These are phyloP conservation scores for Yarrowia hollandica DNA, from an alignment of 805 yeast species.

Conservation along the genomic window DNA sequence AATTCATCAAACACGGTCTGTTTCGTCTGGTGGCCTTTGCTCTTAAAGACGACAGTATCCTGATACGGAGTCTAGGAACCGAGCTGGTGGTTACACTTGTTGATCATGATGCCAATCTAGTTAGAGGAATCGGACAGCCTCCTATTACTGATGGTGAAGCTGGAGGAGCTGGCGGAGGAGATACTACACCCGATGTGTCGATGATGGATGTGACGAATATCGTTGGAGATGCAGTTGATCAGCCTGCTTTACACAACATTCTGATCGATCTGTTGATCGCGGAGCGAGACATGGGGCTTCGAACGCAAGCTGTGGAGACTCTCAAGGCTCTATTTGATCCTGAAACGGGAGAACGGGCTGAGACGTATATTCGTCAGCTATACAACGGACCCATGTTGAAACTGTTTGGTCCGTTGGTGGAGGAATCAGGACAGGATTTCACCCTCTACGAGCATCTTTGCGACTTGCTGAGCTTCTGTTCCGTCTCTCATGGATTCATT, in stretches of 20 bases:
- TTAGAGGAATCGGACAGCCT: conserved; percentile 37
- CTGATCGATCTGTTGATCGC: conserved; percentile 60
- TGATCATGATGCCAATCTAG: conserved; percentile 75
- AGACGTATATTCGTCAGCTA: conserved; percentile 4
- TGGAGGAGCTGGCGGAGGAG: background rate
- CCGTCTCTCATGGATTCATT: conserved; percentile 59
- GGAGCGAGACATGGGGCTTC: conserved; percentile 68
- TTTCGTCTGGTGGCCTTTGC: conserved; percentile 73
- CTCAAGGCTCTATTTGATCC: conserved; percentile 71
- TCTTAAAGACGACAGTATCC: conserved; percentile 51
- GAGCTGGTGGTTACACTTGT: conserved; percentile 78
- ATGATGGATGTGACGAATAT: conserved; percentile 12
- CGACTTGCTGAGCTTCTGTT: conserved; percentile 68
- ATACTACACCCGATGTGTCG: conserved; percentile 4
- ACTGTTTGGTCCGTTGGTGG: background rate
- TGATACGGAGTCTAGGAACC: conserved; percentile 67
- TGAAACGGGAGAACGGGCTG: conserved; percentile 29
- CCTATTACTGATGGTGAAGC: no score
- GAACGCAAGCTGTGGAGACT: conserved; percentile 83
- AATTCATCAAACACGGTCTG: conserved; percentile 66
- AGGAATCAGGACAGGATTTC: background rate
- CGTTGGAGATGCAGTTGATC: conserved; percentile 2
- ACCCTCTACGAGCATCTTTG: conserved; percentile 53
- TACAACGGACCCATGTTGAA: conserved; percentile 11
- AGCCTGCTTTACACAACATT: conserved; percentile 32